Base-by-base conservation (phyloP, 192 early-diverging fungal species). In the Gaertneriomyces sp. region DNA sequence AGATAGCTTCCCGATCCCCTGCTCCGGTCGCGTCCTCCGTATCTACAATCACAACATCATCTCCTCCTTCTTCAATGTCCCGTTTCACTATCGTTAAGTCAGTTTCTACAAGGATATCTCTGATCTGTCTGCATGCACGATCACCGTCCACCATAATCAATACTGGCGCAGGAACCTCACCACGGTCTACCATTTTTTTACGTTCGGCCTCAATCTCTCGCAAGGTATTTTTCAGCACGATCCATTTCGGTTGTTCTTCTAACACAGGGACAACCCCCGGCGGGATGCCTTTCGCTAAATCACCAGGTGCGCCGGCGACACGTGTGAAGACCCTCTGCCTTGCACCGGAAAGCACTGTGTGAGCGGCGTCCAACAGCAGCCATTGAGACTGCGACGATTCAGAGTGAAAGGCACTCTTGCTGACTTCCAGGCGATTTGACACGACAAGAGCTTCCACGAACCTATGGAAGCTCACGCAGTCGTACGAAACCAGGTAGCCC, bases 231-330 rank as follows among this genome's bases (percentile, higher is more conserved):
- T 61, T 63, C 33, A 98, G 61, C 9, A 87, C 80, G 45, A 73
- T 74, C 89, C 94, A 98, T 69, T 98, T 98, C 14, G 96, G 96
- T n/a, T 88, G 86, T 47, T 90, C 93, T 68, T 98, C 96, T 45
- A 97, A 68, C 41, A 89, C 80, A 0, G 89, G 87, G 56, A 83
- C 72, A 50, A 90, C 81, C 38, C 80, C 74, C 1, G 85, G 79
- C 2, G 93, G 91, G 19, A 95, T 69, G 5, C 79, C 77, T 2
- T 6, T 57, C 7, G 51, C 43, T 7, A 40, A 19, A 20, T 38
- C 25, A 10, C 51, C 57, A 5, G 61, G n/a, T 41, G 42, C 67
- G 4, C 61, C 64, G 2, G 41, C 54, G 16, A 57, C 45, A 50
- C 71, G 69, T 5, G 45, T 25, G 74, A 81, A 88, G 7, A 85